Conservation (phyloP, 2,329 filamentous ascomycete species). For the Aspergillus piperis region DNA sequence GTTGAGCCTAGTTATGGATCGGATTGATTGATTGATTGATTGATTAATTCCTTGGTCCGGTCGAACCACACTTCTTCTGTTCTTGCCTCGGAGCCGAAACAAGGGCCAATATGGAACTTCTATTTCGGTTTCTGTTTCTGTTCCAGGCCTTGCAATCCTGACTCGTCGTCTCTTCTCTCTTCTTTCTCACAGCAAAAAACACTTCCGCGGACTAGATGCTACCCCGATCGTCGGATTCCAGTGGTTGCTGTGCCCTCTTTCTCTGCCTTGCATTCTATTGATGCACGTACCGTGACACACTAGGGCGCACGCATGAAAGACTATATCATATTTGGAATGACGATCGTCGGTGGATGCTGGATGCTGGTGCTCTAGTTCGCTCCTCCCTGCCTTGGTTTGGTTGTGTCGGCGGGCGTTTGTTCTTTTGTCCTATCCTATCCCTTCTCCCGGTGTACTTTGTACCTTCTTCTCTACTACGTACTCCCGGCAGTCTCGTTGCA, state of each 20-base stretch:
- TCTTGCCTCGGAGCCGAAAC: neutral
- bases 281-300: neutral
- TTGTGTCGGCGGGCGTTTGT: neutral
- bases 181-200: neutral
- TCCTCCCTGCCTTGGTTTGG: neutral
- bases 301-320: neutral
- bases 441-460: too few relatives aligned
- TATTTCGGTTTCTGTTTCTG: too few relatives aligned
- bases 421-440: neutral
- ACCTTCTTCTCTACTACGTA: neutral
- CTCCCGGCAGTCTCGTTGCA: neutral
- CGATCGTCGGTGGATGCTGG: neutral
- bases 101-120: too few relatives aligned
- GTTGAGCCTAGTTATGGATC: neutral
- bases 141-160: neutral
- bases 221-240: neutral
- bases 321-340: neutral
- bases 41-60: neutral
- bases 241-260: neutral
- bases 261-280: neutral
- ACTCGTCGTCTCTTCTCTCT: neutral
- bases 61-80: neutral
- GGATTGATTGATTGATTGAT: too few relatives aligned
- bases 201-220: neutral
- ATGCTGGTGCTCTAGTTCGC: neutral